Evolutionary conservation across 148 eudicot species (phyloP), one percentile per base, ranked within the genome.

Genomic region (Fagopyrum homotropicum): DNA sequence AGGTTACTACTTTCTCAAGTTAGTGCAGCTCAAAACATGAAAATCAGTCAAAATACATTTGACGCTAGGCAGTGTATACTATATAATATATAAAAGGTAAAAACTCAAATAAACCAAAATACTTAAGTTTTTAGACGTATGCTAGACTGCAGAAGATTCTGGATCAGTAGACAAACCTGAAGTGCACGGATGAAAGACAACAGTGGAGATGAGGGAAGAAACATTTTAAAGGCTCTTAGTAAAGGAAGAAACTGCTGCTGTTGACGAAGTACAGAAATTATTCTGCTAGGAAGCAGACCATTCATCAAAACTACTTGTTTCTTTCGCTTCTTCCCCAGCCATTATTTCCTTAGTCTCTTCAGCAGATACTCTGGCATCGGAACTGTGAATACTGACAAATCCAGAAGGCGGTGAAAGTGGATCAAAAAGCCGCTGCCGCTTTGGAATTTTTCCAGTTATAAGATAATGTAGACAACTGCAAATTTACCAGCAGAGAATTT

Each of bases 171-270:
- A 72, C 90, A 71, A 82, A 94, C 98, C 98, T 94, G 97, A 80
- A 91, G 97, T 80, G 98, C 97, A 59, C 98, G 96, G 76, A 94
- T 83, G 82, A 91, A 94, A 77, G 98, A 94, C 79, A 94, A 85
- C 73, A 94, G 90, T 52, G 91, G 88, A 81, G 93, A 91, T 40
- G 97, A 94, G 48, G 98, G 98, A 74, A 94, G 97, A 83, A 94
- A 94, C 90, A 94, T 91, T 78, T 94, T 97, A 81, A 94, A 94
- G 66, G 98, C 93, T 86, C 88, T 88, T 73, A 94, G 86, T 82
- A 94, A 80, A 56, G 98, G 97, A 81, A 86, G 88, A 79, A 91
- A 94, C 49, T 91, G 87, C 75, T 77, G 90, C 75, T 88, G 97
- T 82, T 88, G 91, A 78, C 97, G 91, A 45, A 94, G 93, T 57